Conservation (phyloP, 345 rosid genomes). For the Syzygium aromaticum region DNA sequence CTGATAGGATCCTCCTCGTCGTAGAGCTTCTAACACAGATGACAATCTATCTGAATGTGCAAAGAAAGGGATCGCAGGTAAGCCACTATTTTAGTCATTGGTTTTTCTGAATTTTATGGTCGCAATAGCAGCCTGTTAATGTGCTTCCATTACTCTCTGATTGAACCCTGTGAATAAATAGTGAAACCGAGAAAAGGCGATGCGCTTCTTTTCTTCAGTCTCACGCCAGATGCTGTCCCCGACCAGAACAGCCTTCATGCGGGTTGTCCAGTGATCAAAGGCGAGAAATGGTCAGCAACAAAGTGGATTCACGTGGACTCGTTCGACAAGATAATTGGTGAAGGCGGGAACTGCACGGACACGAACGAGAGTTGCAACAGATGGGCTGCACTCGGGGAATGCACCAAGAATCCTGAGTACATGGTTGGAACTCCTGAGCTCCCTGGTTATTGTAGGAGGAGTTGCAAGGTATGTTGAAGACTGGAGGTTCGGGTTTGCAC, state of each 20-base stretch:
- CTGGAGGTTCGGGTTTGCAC: background rate
- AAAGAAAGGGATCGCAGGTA: slow-evolving; percentile 87
- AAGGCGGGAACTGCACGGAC: slow-evolving; percentile 64
- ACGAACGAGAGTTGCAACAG: slow-evolving; percentile 68
- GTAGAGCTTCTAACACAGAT: slow-evolving; percentile 27
- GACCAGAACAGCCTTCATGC: slow-evolving; percentile 74
- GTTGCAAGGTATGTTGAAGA: slow-evolving; percentile 73
- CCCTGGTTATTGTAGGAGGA: slow-evolving; percentile 82
- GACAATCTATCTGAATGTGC: slow-evolving; percentile 90
- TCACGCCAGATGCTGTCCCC: slow-evolving; percentile 62
- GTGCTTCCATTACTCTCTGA: background rate
- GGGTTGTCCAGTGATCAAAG: slow-evolving; percentile 91
- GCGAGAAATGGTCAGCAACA: slow-evolving; percentile 99
- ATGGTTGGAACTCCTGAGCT: slow-evolving; percentile 73
- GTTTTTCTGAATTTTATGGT: background rate
- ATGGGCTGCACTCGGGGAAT: slow-evolving; percentile 94
- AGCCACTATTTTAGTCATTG: background rate
- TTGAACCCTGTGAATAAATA: slow-evolving; percentile 7
- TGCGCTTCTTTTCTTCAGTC: slow-evolving; percentile 92
- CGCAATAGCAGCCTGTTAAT: background rate
- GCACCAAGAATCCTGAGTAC: slow-evolving; percentile 71
- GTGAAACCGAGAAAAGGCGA: slow-evolving; percentile 87
- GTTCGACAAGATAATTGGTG: slow-evolving; percentile 49
- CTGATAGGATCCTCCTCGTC: slow-evolving; percentile 63
- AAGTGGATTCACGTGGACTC: slow-evolving; percentile 97